Base-by-base conservation (phyloP, 75 land plant species). In the Chamaecyparis obtusa region DNA sequence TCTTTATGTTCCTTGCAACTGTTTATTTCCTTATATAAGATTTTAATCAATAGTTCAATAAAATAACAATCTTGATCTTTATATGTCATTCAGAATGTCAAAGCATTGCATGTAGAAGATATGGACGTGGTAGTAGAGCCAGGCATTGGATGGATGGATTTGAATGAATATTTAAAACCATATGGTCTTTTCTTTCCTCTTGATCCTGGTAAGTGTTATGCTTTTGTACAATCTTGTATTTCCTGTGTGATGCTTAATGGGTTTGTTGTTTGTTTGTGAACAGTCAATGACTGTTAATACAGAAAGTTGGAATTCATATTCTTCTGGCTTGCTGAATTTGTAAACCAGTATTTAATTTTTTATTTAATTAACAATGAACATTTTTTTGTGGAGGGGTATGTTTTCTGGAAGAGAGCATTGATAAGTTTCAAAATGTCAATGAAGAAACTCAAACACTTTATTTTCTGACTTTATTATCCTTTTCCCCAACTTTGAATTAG, bases 91-190 rank as follows among this genome's bases (percentile, higher is more conserved):
- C 87, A 98, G 99, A 87, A 84, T 83, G 89, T 98, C 54, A 98
- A 98, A 90, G 90, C 92, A 83, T 85, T 98, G 75, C 95, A 98
- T 92, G 57, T 98, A 89, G 95, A 96, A 84, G 99, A 98, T 88
- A 94, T 98, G 99, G 99, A 98, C 93, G 97, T 94, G 36, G 94
- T 95, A 83, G 99, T 98, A 83, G 99, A 98, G 86, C 98, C 99
- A 78, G 99, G 99, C n/a, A 92, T 98, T 92, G 99, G 99, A 43
- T 98, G 99, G 99, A 93, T 98, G 74, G 99, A 98, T 86, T 93
- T 98, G 85, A 98, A 98, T 89, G 96, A 98, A 84, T 97, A 91
- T 87, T 86, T 98, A 80, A 95, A 92, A 87, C 95, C 99, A 13
- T 89, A 94, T 90, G 99, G 99, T 56, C 92, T 98, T 56, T 98